Base-by-base conservation (phyloP, 164 flowering plant genomes). In the Nelumbo lutea region DNA sequence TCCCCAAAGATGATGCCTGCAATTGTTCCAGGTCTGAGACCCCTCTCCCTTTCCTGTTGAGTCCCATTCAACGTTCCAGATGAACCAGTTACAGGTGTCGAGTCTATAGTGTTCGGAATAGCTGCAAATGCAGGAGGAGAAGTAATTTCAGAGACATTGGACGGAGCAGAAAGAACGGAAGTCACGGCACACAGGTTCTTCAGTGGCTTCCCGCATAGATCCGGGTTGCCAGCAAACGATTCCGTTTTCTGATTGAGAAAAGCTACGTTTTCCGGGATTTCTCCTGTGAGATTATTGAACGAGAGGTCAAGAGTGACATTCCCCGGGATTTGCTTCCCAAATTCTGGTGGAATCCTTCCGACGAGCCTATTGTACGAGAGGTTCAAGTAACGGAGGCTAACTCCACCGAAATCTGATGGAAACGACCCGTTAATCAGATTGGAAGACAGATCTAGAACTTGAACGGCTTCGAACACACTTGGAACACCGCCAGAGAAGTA, bases 121-220 rank as follows among this genome's bases (percentile, higher is more conserved):
- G 75, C 93, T 3, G 90, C 93, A 61, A 88, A 83, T 1, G 91
- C 92, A 0, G 93, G 87, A 13, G 91, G 73, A 13, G 84, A 73
- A 1, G 75, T 75, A 2, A 83, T 64, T 2, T 57, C 53, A 3
- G 94, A 67, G 1, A 65, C 69, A 45, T 89, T 85, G 0, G 91
- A 88, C 3, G 86, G 83, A 27, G 68, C 71, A 0, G 96, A 79
- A 2, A 75, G 78, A 0, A 87, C 73, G 0, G 95, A 85, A 63
- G 90, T 88, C 40, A 87, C 78, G 0, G 82, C 14, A 71, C 97
- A 90, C 1, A 79, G 81, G 40, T 73, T 83, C 75, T 82, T 83
- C 59, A 92, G 64, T 4, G 93, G 93, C 57, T 83, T 89, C 11
- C 99, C 99, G 52, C 99, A 96, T 0, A 96, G 81, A 65, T 82